Percentiles rank a stretch among this genome's conserved stretches.
These are phyloP conservation scores for Syzygium grande DNA, from an alignment of 345 rosid species.

Conservation along the genomic window DNA sequence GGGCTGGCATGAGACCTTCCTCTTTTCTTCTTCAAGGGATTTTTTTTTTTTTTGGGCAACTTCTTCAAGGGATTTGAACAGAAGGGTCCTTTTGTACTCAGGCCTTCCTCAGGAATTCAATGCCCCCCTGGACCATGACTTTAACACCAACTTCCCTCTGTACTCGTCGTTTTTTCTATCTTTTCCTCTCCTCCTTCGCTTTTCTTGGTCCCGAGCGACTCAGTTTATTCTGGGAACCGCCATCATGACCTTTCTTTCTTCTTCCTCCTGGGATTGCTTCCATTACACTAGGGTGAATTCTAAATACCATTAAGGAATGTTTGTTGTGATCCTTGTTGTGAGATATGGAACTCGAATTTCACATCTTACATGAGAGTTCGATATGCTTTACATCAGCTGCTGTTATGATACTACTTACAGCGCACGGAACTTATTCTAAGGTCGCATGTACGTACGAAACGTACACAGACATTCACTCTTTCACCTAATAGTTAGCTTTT, in stretches of 20 bases:
- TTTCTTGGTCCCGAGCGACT: neutral
- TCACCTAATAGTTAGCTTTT: neutral
- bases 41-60: neutral
- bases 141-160: neutral
- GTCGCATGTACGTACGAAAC: neutral
- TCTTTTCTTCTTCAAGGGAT: neutral
- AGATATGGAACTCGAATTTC: neutral
- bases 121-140: neutral
- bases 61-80: neutral
- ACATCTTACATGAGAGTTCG: neutral
- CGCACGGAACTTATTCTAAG: neutral
- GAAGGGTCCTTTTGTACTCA: neutral
- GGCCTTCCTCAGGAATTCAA: neutral
- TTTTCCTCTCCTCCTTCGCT: neutral
- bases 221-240: neutral
- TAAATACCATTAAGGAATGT: neutral
- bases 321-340: neutral
- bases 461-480: neutral
- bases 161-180: neutral
- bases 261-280: neutral
- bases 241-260: neutral
- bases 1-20: neutral
- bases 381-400: neutral
- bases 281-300: neutral
- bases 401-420: neutral